These are phyloP conservation scores for Geotrichum siamense DNA, from an alignment of 1,139 yeast genomes.

Conservation along the genomic window DNA sequence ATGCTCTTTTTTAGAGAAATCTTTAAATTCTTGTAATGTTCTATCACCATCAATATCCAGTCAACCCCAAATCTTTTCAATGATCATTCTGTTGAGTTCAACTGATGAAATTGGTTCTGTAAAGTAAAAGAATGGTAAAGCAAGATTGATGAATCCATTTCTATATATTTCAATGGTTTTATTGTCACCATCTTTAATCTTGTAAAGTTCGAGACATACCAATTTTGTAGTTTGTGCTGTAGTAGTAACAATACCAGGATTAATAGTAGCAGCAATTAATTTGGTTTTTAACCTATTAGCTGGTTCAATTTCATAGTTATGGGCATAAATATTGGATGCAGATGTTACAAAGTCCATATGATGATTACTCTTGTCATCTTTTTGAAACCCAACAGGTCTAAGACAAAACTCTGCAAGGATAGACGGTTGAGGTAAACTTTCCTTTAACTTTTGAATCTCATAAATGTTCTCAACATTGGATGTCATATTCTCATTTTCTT, in stretches of 20 bases:
- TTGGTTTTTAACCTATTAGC: conserved; percentile 64
- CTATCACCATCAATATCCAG: conserved; percentile 74
- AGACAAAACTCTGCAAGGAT: conserved; percentile 83
- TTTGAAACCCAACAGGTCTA: conserved; percentile 85
- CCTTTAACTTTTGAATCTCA: conserved; percentile 47
- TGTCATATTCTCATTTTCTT: conserved; percentile 70
- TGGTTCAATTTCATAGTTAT: conserved; percentile 64
- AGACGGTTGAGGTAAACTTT: conserved; percentile 80
- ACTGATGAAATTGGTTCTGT: conserved; percentile 91
- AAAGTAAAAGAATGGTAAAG: conserved; percentile 93
- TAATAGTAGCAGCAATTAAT: conserved; percentile 80
- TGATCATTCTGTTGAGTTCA: conserved; percentile 57
- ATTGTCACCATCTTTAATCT: conserved; percentile 65
- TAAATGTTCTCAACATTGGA: conserved; percentile 32
- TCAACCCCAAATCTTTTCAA: conserved; percentile 94
- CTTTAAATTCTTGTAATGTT: conserved; percentile 67
- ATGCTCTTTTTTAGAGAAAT: conserved; percentile 69
- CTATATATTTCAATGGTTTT: conserved; percentile 77
- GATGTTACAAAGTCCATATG: conserved; percentile 97
- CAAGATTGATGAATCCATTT: conserved; percentile 89
- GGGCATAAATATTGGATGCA: conserved; percentile 92
- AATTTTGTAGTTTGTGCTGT: conserved; percentile 94
- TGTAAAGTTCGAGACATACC: conserved; percentile 84
- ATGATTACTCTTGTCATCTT: conserved; percentile 93
- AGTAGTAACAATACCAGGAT: conserved; percentile 98